Evolutionary conservation across 2,329 filamentous ascomycete genomes (phyloP).

Genomic region (Diaporthe citri): DNA sequence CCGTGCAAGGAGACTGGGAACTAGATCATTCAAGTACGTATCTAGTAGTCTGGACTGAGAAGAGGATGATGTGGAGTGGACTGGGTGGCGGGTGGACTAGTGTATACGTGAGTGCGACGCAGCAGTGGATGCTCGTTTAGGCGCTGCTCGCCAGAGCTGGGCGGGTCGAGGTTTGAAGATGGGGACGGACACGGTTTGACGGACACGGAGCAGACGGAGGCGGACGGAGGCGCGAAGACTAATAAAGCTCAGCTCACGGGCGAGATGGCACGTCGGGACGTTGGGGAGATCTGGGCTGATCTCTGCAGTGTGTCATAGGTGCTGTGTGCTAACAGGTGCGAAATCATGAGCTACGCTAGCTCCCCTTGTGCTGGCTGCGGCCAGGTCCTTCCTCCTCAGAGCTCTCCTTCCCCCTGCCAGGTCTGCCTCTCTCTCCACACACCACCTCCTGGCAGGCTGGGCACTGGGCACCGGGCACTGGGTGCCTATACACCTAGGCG

Average conservation of each 20-base stretch:
- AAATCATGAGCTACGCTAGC: slow-evolving; percentile 16
- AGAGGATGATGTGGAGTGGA: background rate
- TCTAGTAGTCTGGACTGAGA: background rate
- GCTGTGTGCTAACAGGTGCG: slow-evolving; percentile 1
- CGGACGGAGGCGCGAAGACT: background rate
- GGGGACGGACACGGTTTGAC: slow-evolving; percentile 10
- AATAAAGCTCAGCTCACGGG: slow-evolving; percentile 6
- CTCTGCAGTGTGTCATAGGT: slow-evolving; percentile 13
- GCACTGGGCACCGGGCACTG: background rate
- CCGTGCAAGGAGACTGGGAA: slow-evolving; percentile 26
- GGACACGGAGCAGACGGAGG: slow-evolving; percentile 10
- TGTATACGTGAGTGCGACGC: slow-evolving; percentile 8
- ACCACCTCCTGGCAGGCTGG: slow-evolving; percentile 6
- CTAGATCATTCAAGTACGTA: slow-evolving; percentile 29
- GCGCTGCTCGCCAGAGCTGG: background rate
- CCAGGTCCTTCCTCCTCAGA: background rate
- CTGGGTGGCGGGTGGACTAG: background rate
- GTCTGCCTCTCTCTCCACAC: background rate
- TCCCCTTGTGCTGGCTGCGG: slow-evolving; percentile 21
- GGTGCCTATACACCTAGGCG: slow-evolving; percentile 7
- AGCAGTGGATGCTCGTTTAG: slow-evolving; percentile 24
- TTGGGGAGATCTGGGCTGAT: slow-evolving; percentile 23
- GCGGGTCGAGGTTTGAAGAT: background rate
- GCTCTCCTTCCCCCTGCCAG: background rate
- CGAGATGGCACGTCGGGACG: background rate